A percentile compares a stretch with the other conserved stretches of the same genome.
Evolutionary conservation across 2,329 filamentous ascomycete genomes (phyloP).

Genomic region (Ceratocystis destructans): DNA sequence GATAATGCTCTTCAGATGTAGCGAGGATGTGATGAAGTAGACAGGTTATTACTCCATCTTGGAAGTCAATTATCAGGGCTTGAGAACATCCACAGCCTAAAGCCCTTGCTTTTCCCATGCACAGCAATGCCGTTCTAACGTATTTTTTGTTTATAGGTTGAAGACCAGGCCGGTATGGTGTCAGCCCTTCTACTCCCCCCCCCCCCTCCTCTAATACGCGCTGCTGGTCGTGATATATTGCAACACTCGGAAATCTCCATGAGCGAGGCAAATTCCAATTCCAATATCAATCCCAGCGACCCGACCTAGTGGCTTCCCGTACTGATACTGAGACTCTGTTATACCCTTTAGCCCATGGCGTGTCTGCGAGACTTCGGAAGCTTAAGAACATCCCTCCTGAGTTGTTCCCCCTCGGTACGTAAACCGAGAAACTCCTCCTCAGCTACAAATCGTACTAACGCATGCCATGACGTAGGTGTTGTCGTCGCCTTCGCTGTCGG

Average conservation of each 20-base stretch:
- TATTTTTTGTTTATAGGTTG: conserved; percentile 36
- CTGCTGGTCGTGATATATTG: neutral
- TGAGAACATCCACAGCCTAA: neutral
- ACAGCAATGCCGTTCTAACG: conserved; percentile 21
- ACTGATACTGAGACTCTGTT: conserved; percentile 4
- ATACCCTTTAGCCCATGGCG: conserved; percentile 61
- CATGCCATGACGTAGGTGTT: conserved; percentile 42
- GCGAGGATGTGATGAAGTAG: conserved; percentile 17
- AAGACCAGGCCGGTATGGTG: conserved; percentile 53
- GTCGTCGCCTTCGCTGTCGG: conserved; percentile 75
- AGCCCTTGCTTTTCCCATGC: neutral
- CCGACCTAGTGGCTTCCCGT: neutral
- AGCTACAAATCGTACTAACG: conserved; percentile 23
- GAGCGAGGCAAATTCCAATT: neutral
- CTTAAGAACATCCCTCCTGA: conserved; percentile 85
- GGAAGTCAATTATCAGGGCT: neutral
- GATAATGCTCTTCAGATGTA: neutral
- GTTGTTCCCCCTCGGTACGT: conserved; percentile 79
- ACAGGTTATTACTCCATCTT: neutral
- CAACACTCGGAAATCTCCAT: neutral
- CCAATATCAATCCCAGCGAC: neutral
- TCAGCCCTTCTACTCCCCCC: neutral
- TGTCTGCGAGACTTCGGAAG: conserved; percentile 85
- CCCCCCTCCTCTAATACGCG: neutral
- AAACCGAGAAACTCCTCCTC: conserved; percentile 8